Conservation (phyloP, 2,329 filamentous ascomycete genomes). For the Fusarium fracticaudum region DNA sequence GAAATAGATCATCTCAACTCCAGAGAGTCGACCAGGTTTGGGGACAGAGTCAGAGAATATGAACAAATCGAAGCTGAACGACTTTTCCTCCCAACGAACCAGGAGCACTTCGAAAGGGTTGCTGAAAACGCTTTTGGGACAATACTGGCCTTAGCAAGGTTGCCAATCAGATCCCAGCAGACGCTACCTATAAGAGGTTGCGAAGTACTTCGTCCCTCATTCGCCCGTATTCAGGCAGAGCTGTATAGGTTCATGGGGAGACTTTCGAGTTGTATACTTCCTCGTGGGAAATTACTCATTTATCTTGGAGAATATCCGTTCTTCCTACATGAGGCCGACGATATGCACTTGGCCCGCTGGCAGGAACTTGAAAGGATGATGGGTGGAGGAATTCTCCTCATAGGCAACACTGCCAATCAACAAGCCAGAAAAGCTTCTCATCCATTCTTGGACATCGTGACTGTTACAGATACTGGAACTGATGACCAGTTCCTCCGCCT, state of each 20-base stretch:
- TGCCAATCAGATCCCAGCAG: not conserved
- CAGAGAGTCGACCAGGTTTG: not conserved
- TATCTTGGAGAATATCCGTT: accelerated
- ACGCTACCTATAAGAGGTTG: not conserved
- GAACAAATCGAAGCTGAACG: not conserved
- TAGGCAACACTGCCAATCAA: not conserved
- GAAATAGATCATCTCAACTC: not conserved
- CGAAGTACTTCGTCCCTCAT: not conserved
- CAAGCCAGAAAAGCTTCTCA: not conserved
- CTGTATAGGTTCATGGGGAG: not conserved
- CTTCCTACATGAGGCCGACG: not conserved
- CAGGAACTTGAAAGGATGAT: not conserved
- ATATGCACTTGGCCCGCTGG: not conserved
- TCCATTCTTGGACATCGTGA: not conserved
- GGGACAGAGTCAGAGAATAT: not conserved
- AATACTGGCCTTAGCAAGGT: not conserved
- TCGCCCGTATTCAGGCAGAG: not conserved
- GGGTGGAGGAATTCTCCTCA: not conserved
- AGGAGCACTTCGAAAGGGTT: not conserved
- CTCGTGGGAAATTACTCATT: accelerated
- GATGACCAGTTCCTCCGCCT: not conserved
- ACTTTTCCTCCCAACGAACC: not conserved
- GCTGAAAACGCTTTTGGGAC: not conserved
- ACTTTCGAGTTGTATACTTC: not conserved
- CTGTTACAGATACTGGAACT: not conserved